Percentiles rank a stretch among this genome's conserved stretches.
phyloP scores from a whole-genome alignment of 257 asterid genomes.

The Forsythia viridissima region DNA sequence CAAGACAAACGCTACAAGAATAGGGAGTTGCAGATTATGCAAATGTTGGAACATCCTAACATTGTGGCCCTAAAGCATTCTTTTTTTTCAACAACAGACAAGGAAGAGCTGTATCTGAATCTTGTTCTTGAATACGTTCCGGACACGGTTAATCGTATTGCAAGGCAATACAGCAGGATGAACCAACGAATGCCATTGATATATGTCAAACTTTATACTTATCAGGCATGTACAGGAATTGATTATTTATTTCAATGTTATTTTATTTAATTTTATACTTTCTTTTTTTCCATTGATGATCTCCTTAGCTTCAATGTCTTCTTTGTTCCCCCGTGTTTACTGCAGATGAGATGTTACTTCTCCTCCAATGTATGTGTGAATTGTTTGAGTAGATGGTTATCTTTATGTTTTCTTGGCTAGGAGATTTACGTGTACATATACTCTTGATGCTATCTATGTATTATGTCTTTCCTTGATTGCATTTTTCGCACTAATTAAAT shows the following conservation, averaged over 20 bases:
- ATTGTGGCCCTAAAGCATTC: slow-evolving; percentile 89
- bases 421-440: not conserved
- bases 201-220: slow-evolving; percentile 86
- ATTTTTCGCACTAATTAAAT: not conserved
- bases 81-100: slow-evolving; percentile 83
- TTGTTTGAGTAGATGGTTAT: no score
- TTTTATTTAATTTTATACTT: not conserved
- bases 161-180: slow-evolving; percentile 93
- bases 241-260: not conserved
- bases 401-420: no score
- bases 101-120: slow-evolving; percentile 91
- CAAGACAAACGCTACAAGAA: slow-evolving; percentile 98
- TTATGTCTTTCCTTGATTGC: slow-evolving; percentile 7
- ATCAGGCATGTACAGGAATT: slow-evolving; percentile 58
- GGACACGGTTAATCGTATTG: slow-evolving; percentile 89
- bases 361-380: no score
- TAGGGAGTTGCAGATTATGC: slow-evolving; percentile 96
- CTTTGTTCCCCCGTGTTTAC: no score
- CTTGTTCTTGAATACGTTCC: slow-evolving; percentile 96
- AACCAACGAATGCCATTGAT: slow-evolving; percentile 86
- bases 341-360: no score
- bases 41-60: slow-evolving; percentile 98
- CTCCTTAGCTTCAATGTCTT: no score
- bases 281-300: no score
- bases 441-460: slow-evolving; percentile 5